Conservation (phyloP, 1,139 yeast genomes). For the Sugiyamaella grinbergsii region DNA sequence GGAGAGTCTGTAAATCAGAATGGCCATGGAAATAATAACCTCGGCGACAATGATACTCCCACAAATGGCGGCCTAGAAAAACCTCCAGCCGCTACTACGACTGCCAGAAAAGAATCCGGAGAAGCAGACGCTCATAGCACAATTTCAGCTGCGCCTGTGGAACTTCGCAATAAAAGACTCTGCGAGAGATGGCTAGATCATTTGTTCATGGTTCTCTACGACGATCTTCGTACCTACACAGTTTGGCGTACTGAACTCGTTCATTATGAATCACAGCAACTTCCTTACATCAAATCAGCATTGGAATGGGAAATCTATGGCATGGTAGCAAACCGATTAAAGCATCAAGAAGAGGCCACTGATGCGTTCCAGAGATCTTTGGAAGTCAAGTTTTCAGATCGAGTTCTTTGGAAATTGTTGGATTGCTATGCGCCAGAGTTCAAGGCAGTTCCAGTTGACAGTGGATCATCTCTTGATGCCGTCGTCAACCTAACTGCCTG, state of each 20-base stretch:
- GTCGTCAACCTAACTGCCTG: constrained; percentile 81
- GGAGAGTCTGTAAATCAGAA: neutral
- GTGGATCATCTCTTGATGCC: constrained; percentile 61
- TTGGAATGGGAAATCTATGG: constrained; percentile 96
- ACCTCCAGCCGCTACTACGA: constrained; percentile 25
- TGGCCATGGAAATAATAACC: neutral
- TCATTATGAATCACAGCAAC: constrained; percentile 74
- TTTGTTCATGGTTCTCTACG: constrained; percentile 80
- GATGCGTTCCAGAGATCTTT: constrained; percentile 77
- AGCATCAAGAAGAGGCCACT: constrained; percentile 77
- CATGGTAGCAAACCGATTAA: constrained; percentile 72
- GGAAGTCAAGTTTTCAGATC: constrained; percentile 77
- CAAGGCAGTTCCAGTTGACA: constrained; percentile 29
- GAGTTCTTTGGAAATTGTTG: constrained; percentile 73
- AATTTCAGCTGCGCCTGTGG: constrained; percentile 1
- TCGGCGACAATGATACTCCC: constrained; percentile 1
- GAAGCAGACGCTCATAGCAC: constrained; percentile 3
- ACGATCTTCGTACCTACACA: constrained; percentile 81
- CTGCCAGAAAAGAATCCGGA: constrained; percentile 12
- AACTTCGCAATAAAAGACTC: constrained; percentile 67
- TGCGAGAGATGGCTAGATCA: constrained; percentile 97
- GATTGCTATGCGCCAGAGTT: constrained; percentile 53
- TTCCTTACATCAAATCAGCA: constrained; percentile 74
- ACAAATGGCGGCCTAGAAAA: constrained; percentile 21
- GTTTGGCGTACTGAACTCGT: constrained; percentile 92